Percentiles rank a stretch among this genome's conserved stretches.
Conservation (phyloP, 345 rosid species). For the Lepidium africanum region DNA sequence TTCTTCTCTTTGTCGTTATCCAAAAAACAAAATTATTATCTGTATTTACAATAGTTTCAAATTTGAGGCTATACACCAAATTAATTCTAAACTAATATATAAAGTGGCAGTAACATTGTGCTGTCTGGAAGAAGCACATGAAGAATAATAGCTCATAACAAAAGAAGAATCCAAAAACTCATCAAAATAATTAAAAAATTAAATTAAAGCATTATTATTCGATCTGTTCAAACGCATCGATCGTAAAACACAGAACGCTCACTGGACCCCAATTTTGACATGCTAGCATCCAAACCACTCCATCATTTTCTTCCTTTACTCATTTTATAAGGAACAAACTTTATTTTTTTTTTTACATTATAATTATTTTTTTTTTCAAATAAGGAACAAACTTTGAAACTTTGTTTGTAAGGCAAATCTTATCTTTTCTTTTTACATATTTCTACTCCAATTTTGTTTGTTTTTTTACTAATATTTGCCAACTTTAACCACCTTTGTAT, state of each 20-base stretch:
- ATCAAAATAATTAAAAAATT: conserved; percentile 19
- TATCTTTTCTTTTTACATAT: neutral
- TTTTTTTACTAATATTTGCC: neutral
- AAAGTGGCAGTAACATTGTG: conserved; percentile 17
- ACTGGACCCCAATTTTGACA: conserved; percentile 18
- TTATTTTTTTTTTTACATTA: neutral
- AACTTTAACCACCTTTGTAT: neutral
- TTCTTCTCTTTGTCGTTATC: neutral
- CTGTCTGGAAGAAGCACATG: conserved; percentile 28
- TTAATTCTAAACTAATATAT: neutral
- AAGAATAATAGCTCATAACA: conserved; percentile 7
- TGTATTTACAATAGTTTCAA: neutral
- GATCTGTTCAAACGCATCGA: conserved; percentile 27
- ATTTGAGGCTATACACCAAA: neutral
- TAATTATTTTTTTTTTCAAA: neutral
- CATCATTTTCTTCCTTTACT: conserved; percentile 12
- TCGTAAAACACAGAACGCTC: conserved; percentile 4
- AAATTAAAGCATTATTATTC: neutral
- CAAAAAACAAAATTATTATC: neutral
- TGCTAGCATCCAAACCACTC: conserved; percentile 20
- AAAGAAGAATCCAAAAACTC: conserved; percentile 19
- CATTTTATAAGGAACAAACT: conserved; percentile 18
- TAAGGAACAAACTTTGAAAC: conserved; percentile 12
- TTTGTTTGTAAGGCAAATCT: conserved; percentile 17
- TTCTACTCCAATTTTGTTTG: neutral